Evolutionary conservation across 1,284 basidiomycete species (phyloP).

Genomic region (Moesziomyces parantarcticus): DNA sequence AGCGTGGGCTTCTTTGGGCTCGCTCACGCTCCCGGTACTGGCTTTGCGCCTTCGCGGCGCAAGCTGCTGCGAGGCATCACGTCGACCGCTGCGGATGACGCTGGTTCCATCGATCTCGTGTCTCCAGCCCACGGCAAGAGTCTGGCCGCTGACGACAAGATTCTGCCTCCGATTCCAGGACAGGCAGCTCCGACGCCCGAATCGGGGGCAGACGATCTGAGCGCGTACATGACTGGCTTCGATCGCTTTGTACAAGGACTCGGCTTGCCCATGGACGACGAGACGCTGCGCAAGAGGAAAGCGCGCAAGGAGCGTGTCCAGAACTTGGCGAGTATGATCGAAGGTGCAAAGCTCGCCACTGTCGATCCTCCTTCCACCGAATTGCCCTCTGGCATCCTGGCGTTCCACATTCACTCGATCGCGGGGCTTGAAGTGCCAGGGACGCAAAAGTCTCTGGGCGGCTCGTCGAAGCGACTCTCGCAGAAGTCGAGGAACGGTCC

Average conservation of each 20-base stretch:
- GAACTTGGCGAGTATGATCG: slow-evolving; percentile 51
- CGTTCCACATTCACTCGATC: slow-evolving; percentile 62
- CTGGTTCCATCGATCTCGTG: slow-evolving; percentile 27
- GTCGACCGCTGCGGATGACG: slow-evolving; percentile 11
- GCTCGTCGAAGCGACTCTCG: slow-evolving; percentile 39
- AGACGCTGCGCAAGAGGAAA: slow-evolving; percentile 38
- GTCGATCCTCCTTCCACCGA: slow-evolving; percentile 39
- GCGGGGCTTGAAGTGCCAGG: slow-evolving; percentile 50
- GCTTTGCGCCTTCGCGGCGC: slow-evolving; percentile 33
- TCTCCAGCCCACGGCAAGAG: slow-evolving; percentile 28
- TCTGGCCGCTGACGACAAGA: slow-evolving; percentile 20
- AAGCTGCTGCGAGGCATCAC: slow-evolving; percentile 44
- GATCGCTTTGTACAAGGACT: slow-evolving; percentile 56
- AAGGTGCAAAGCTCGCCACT: slow-evolving; percentile 52
- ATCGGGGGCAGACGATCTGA: slow-evolving; percentile 11
- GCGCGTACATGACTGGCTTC: slow-evolving; percentile 52
- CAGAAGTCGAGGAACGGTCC: slow-evolving; percentile 28
- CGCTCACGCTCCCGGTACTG: slow-evolving; percentile 40
- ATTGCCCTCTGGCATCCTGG: slow-evolving; percentile 55
- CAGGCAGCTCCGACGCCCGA: neutral
- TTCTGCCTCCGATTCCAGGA: slow-evolving; percentile 16
- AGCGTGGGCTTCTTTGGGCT: slow-evolving; percentile 59
- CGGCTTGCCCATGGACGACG: slow-evolving; percentile 56
- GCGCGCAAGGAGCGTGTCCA: slow-evolving; percentile 52
- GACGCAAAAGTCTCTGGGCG: slow-evolving; percentile 45